Evolutionary conservation across 441 rosid genomes (phyloP), one percentile per base, ranked within the genome.

Genomic region (Dalechampia spathulata): DNA sequence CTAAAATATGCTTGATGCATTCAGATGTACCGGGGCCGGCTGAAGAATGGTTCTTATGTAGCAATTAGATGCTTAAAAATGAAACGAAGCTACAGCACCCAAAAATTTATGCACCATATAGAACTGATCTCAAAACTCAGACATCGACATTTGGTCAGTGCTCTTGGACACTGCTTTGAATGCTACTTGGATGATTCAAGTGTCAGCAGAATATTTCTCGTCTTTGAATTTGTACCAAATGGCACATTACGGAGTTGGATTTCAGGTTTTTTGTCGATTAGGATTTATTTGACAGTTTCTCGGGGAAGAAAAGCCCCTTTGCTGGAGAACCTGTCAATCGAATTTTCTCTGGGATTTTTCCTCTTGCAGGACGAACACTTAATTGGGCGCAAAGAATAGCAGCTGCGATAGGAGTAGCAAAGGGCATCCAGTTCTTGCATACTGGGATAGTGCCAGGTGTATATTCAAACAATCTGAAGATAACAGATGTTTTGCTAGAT

Each of bases 151-250:
- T 79, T 93, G 51, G 96, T 85, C 73, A 83, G 99, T 62, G 83
- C 88, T 27, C 80, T 93, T 14, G 99, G 99, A 32, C 96, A 93
- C 66, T 85, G 95, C 74, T 89, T 89, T 26, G 96, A 85, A 48
- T 89, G 89, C 73, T 87, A 89, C 79, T 77, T 88, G 69, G 95
- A 89, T 55, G 95, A 93, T 75, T 85, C 97, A 47, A 85, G 86
- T 21, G 93, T 93, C 72, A 87, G 93, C 74, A 83, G 96, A 81
- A 77, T 85, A 67, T 93, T 93, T 67, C 80, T 85, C 14, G 72
- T 90, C 39, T 89, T 93, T 13, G 96, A 93, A 76, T 83, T 82
- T 42, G 95, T 89, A 59, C 90, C 87, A 46, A 90, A 87, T 63
- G 97, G 96, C 62, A 83, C 78, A 7, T 74, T 93, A 50, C 77